A percentile compares a stretch with the other conserved stretches of the same genome.
Conservation (phyloP, 2,329 filamentous ascomycete genomes). For the Penicillium sp. region DNA sequence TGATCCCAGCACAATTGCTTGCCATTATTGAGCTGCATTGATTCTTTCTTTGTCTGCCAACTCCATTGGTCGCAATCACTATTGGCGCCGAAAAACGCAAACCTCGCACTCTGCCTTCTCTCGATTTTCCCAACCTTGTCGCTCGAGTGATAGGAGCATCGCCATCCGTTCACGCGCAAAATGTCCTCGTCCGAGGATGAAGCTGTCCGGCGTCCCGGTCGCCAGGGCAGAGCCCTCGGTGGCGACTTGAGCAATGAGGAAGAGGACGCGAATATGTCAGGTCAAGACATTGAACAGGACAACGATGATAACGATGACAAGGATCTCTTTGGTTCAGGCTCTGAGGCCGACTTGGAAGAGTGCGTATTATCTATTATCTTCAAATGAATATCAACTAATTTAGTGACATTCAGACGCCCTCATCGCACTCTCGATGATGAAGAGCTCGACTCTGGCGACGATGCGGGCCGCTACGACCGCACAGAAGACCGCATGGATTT, state of each 20-base stretch:
- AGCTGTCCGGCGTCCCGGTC: constrained; percentile 32
- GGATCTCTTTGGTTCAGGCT: constrained; percentile 46
- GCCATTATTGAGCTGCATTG: neutral
- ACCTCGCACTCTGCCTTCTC: neutral
- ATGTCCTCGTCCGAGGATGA: constrained; percentile 40
- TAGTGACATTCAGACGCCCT: constrained; percentile 25
- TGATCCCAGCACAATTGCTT: neutral
- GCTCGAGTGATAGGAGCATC: neutral
- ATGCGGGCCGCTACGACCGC: constrained; percentile 55
- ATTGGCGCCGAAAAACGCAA: neutral
- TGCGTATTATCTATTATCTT: constrained; percentile 15
- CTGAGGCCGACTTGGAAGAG: constrained; percentile 39
- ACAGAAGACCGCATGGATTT: constrained; percentile 43
- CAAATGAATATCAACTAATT: neutral
- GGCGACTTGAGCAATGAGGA: constrained; percentile 25
- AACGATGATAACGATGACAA: constrained; percentile 36
- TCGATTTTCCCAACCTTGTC: neutral
- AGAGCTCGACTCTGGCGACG: constrained; percentile 62
- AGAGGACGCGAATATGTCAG: constrained; percentile 19
- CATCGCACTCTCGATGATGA: constrained; percentile 55
- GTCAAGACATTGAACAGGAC: constrained; percentile 25
- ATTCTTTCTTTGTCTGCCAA: neutral
- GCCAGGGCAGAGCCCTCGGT: constrained; percentile 20
- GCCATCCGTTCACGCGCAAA: constrained; percentile 1
- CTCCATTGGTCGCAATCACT: neutral